Conservation (phyloP, 257 asterid genomes). For the Solanum microdontum region DNA sequence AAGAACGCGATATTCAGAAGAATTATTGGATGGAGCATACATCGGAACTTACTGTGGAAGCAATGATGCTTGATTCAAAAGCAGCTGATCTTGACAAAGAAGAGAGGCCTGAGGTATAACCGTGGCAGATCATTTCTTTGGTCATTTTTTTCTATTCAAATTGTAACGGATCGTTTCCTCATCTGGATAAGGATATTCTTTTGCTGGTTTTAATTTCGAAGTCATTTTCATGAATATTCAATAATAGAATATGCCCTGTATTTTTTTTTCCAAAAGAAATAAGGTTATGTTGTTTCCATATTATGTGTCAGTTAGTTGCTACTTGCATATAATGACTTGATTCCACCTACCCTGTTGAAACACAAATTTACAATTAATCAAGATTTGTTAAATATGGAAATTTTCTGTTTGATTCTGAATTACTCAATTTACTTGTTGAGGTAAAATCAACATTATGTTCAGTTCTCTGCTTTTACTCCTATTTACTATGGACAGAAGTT, state of each 20-base stretch:
- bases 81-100: constrained; percentile 95
- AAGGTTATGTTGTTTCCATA: not conserved
- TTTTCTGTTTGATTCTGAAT: not conserved
- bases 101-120: constrained; percentile 83
- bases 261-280: not conserved
- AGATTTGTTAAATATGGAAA: not conserved
- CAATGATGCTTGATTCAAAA: constrained; percentile 96
- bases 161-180: not conserved
- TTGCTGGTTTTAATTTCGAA: not conserved
- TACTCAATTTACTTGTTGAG: not conserved
- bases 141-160: not conserved
- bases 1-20: constrained; percentile 88
- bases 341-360: not conserved
- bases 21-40: constrained; percentile 90
- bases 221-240: not conserved
- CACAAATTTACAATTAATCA: not conserved
- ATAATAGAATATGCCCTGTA: not conserved
- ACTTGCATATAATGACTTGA: not conserved
- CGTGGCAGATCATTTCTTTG: not conserved
- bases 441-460: not conserved
- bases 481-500: not conserved
- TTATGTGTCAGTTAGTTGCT: not conserved
- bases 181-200: not conserved
- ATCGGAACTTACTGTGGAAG: constrained; percentile 60
- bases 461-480: not conserved